Evolutionary conservation across 2,329 filamentous ascomycete genomes (phyloP).

Genomic region (Clonostachys solani): DNA sequence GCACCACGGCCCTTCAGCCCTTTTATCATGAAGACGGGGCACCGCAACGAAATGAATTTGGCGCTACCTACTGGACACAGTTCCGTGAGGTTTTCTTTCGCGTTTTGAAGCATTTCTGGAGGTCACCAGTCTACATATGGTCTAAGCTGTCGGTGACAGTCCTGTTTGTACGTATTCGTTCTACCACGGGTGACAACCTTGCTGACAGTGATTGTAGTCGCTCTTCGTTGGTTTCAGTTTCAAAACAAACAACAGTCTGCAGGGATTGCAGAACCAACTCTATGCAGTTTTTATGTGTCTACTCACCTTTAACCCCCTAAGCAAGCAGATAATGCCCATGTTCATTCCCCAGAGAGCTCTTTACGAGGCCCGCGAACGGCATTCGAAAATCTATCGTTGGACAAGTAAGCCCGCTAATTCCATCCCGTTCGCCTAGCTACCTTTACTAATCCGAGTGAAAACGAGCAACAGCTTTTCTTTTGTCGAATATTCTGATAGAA

Average conservation of each 20-base stretch:
- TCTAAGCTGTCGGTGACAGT: slow-evolving; percentile 35
- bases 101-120: slow-evolving; percentile 26
- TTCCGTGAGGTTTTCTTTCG: slow-evolving; percentile 26
- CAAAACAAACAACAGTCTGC: slow-evolving; percentile 52
- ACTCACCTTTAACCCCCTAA: slow-evolving; percentile 63
- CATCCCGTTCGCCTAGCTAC: neutral
- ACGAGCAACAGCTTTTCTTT: slow-evolving; percentile 39
- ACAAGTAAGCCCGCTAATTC: slow-evolving; percentile 55
- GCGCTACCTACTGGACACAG: slow-evolving; percentile 21
- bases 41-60: slow-evolving; percentile 41
- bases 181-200: too few relatives aligned
- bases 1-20: too few relatives aligned
- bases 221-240: slow-evolving; percentile 70
- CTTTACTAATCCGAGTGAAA: neutral
- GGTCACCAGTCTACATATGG: slow-evolving; percentile 58
- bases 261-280: slow-evolving; percentile 67
- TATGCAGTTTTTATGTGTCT: slow-evolving; percentile 69
- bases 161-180: slow-evolving; percentile 55
- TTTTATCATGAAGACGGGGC: slow-evolving; percentile 39
- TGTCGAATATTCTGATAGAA: slow-evolving; percentile 61
- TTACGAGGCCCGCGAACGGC: slow-evolving; percentile 66
- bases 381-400: slow-evolving; percentile 66
- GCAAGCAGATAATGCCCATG: slow-evolving; percentile 65
- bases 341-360: slow-evolving; percentile 66
- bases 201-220: slow-evolving; percentile 45